Base-by-base conservation (phyloP, 257 asterid species). In the Henckelia pumila region DNA sequence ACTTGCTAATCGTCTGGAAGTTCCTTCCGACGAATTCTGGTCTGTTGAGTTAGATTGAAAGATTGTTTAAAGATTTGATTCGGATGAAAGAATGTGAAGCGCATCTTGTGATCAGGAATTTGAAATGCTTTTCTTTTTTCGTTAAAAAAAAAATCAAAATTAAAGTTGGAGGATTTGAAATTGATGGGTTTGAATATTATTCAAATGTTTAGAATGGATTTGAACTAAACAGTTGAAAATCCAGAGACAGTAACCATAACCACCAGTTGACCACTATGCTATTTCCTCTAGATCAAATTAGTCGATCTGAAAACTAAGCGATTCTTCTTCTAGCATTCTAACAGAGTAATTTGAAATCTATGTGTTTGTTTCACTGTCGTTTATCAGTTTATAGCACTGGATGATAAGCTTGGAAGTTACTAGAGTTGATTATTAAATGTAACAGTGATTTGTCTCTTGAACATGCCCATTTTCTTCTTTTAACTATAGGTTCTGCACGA, bases 401-500 rank as follows among this genome's bases (percentile, higher is more conserved):
- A 10, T 19, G 1, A 17, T 26, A 44, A 66, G 56, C 57, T 65
- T 30, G 25, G 28, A 11, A 50, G 37, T 28, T 69, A 17, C 44
- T 62, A 11, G 30, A 6, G 10, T 24, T 67, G 29, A 33, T 55
- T 62, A 13, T 30, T 11, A 4, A 49, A 25, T 59, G 20, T n/a
- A 24, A 29, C 2, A 9, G 35, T 20, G 24, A 16, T 10, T 22
- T 17, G 52, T 19, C 21, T 44, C 49, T 33, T 61, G 56, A 49
- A 10, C 21, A 44, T 64, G 26, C 29, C 53, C 49, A 44, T 61
- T 74, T 10, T 44, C 50, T 44, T 63, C 62, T 44, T 53, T 56
- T 23, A 61, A 75, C 61, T 68, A 65, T 62, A 93, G 99, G 99
- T 90, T 89, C 76, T 90, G 96, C 88, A 85, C 96, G 4, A 83